Conservation (phyloP, 148 eudicot genomes). For the Drosera capensis region DNA sequence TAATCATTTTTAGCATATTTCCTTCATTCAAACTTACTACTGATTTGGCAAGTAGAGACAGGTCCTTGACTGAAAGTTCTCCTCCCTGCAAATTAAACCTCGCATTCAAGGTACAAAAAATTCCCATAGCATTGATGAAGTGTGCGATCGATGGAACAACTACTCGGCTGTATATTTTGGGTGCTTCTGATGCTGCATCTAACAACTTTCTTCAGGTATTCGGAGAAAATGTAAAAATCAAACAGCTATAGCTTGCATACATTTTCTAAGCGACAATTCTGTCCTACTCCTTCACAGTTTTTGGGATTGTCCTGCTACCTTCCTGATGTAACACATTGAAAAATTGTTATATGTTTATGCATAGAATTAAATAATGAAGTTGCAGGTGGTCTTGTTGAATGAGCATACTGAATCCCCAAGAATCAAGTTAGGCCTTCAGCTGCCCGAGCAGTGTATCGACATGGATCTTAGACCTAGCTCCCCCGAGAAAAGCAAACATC, state of each 20-base stretch:
- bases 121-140: constrained; percentile 51
- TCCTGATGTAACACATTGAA: not conserved
- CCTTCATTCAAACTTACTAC: constrained; percentile 18
- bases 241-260: not conserved
- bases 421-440: constrained; percentile 63
- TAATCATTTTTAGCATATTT: constrained; percentile 40
- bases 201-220: constrained; percentile 73
- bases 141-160: constrained; percentile 73
- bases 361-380: constrained; percentile 3
- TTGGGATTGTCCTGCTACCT: not conserved
- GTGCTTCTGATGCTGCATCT: constrained; percentile 36
- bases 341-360: not conserved
- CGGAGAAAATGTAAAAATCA: not conserved
- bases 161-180: constrained; percentile 62
- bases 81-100: constrained; percentile 69
- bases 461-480: constrained; percentile 45
- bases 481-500: constrained; percentile 45
- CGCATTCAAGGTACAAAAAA: constrained; percentile 66
- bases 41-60: constrained; percentile 17
- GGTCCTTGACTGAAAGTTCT: constrained; percentile 23
- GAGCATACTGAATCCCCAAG: constrained; percentile 77
- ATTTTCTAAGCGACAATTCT: too few species aligned
- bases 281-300: not conserved
- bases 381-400: constrained; percentile 67
- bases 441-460: constrained; percentile 53